Evolutionary conservation across 108 stramenopile species (phyloP).

Genomic region (Conticribra weissflogii): DNA sequence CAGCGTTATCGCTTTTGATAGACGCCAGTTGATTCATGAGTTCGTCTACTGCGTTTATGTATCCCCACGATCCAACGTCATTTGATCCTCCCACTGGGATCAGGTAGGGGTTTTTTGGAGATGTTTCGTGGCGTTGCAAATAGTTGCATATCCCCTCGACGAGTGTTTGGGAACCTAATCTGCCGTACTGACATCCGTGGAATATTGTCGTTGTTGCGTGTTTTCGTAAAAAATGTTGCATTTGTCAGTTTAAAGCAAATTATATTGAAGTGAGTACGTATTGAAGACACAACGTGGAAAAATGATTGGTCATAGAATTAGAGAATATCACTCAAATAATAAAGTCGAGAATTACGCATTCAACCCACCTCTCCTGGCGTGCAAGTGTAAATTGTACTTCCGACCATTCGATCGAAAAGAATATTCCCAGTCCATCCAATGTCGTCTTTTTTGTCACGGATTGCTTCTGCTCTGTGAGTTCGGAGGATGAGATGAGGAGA

Average conservation of each 20-base stretch:
- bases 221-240: not conserved
- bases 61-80: conserved; percentile 87
- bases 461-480: conserved; percentile 57
- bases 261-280: not conserved
- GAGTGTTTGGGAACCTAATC: conserved; percentile 66
- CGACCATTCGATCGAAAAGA: conserved; percentile 85
- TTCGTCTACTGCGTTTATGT: conserved; percentile 85
- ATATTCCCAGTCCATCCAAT: conserved; percentile 78
- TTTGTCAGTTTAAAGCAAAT: not conserved
- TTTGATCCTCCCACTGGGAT: conserved; percentile 93
- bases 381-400: conserved; percentile 74
- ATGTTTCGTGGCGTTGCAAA: conserved; percentile 33
- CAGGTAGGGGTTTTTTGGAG: conserved; percentile 56
- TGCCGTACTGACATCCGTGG: conserved; percentile 53
- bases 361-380: conserved; percentile 75
- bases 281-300: too few relatives aligned
- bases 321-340: too few relatives aligned
- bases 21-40: conserved; percentile 49
- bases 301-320: too few relatives aligned
- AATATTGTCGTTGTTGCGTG: not conserved
- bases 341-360: too few relatives aligned
- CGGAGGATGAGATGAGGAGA: conserved; percentile 82
- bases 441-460: conserved; percentile 38
- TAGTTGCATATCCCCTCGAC: conserved; percentile 57
- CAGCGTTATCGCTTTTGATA: conserved; percentile 16